Base-by-base conservation (phyloP, 2,329 filamentous ascomycete genomes). In the Fusarium nodosum region DNA sequence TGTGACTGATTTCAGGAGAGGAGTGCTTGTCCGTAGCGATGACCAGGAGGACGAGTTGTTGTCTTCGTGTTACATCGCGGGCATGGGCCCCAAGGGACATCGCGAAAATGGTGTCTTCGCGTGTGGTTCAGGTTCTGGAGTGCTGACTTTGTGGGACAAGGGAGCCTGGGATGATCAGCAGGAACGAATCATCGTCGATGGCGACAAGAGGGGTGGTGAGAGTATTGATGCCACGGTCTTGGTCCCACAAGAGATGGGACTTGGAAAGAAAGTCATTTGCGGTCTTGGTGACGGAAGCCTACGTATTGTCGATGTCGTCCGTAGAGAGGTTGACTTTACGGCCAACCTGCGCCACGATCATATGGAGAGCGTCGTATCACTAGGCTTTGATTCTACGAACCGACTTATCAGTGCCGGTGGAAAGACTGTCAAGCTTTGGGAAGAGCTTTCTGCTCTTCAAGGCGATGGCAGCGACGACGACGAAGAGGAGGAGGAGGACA, bases 151-250 rank as follows among this genome's bases (percentile, higher is more conserved):
- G 9, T 99, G 96, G 94, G 95, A 99, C 79, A 91, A 91, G 71
- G 95, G 95, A 1, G 89, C 92, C 1, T 98, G 96, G 95, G 94
- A 97, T 75, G 95, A 98, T 78, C 93, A 97, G 78, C 93, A 97
- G 72, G 94, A 97, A 80, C 88, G 94, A 54, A 92, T 97, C 74
- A 88, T 92, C 50, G 88, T 97, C 11, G 90, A 93, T 70, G 81
- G 84, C 69, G 80, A 83, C 20, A 85, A 65, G 53, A 74, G 81
- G 71, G 81, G 79, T 22, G 93, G 88, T 45, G 94, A 97, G 78
- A 93, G 92, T 63, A 82, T 97, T 42, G 95, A 98, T 75, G 87
- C 89, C n/a, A 83, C 97, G 64, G 85, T 88, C 2, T 80, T 91
- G 54, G 83, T 96, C 20, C 93, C 94, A 0, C 88, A 91, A 34